phyloP scores from a whole-genome alignment of 2,329 filamentous ascomycete genomes.

The Fonsecaea erecta region DNA sequence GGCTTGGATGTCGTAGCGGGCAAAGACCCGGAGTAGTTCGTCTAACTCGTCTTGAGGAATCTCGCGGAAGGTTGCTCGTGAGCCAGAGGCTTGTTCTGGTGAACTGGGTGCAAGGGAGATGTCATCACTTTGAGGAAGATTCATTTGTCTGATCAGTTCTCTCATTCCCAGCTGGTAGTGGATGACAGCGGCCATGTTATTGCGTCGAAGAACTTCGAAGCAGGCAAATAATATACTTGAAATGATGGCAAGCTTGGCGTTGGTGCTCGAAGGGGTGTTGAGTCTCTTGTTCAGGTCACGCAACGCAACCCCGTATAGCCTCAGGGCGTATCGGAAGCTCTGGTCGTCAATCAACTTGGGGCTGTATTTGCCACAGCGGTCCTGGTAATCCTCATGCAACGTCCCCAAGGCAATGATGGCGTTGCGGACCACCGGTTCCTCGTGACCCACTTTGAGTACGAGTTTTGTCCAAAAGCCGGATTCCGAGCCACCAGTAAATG shows the following conservation, averaged over 20 bases:
- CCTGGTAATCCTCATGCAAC: slow-evolving; percentile 60
- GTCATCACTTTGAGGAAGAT: slow-evolving; percentile 39
- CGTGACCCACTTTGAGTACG: slow-evolving; percentile 67
- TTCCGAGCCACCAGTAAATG: slow-evolving; percentile 70
- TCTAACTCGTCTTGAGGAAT: slow-evolving; percentile 38
- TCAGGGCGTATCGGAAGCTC: slow-evolving; percentile 53
- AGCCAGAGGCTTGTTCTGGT: slow-evolving; percentile 7
- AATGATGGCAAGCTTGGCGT: slow-evolving; percentile 64
- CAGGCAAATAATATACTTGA: slow-evolving; percentile 68
- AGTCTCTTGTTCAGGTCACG: slow-evolving; percentile 55
- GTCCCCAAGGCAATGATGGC: slow-evolving; percentile 69
- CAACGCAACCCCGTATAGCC: slow-evolving; percentile 63
- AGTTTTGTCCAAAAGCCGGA: slow-evolving; percentile 67
- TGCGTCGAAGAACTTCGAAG: slow-evolving; percentile 56
- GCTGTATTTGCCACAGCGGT: slow-evolving; percentile 36
- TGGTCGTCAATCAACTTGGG: slow-evolving; percentile 59
- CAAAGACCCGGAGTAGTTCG: slow-evolving; percentile 38
- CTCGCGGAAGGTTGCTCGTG: slow-evolving; percentile 29
- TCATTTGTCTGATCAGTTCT: slow-evolving; percentile 38
- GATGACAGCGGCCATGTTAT: slow-evolving; percentile 40
- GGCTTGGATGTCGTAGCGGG: slow-evolving; percentile 39
- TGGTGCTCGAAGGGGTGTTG: slow-evolving; percentile 48
- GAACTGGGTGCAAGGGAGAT: slow-evolving; percentile 28
- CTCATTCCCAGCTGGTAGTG: slow-evolving; percentile 39
- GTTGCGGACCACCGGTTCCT: slow-evolving; percentile 65